These are phyloP conservation scores for Candolleomyces eurysporus DNA, from an alignment of 768 basidiomycete genomes.

Conservation along the genomic window DNA sequence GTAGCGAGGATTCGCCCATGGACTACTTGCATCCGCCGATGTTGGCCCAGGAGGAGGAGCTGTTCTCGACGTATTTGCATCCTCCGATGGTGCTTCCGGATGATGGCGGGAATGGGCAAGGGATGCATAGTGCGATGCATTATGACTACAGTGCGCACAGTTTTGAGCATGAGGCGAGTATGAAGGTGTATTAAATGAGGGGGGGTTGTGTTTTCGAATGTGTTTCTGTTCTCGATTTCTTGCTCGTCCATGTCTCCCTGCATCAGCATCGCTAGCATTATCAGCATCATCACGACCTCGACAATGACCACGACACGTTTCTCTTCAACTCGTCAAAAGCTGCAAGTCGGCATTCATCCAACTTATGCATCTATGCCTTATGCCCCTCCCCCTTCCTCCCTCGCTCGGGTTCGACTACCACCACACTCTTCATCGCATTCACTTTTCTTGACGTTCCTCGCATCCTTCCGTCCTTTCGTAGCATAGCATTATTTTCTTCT, in stretches of 20 bases:
- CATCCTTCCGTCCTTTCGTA: not conserved
- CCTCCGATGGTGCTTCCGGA: slow-evolving; percentile 44
- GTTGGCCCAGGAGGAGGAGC: slow-evolving; percentile 63
- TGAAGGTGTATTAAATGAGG: slow-evolving; percentile 19
- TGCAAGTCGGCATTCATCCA: not conserved
- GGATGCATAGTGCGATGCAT: slow-evolving; percentile 23
- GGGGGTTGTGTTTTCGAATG: not conserved
- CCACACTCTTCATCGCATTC: not conserved
- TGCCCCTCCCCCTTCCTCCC: not conserved
- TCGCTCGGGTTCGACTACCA: not conserved
- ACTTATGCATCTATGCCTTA: not conserved
- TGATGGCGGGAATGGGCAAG: slow-evolving; percentile 17
- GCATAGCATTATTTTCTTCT: slow-evolving; percentile 7
- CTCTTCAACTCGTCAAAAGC: not conserved
- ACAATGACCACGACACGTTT: not conserved
- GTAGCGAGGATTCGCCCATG: slow-evolving; percentile 59
- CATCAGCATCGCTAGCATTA: too few species aligned
- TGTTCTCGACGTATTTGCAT: slow-evolving; percentile 49
- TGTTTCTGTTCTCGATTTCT: slow-evolving; percentile 4
- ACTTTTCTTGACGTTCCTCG: not conserved
- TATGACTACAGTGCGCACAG: slow-evolving; percentile 16
- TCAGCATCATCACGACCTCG: slow-evolving; percentile 1
- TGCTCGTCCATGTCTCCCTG: not conserved
- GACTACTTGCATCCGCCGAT: slow-evolving; percentile 69
- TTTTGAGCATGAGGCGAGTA: slow-evolving; percentile 18